Evolutionary conservation across 2,329 filamentous ascomycete genomes (phyloP).

Genomic region (Trichoderma sp.): DNA sequence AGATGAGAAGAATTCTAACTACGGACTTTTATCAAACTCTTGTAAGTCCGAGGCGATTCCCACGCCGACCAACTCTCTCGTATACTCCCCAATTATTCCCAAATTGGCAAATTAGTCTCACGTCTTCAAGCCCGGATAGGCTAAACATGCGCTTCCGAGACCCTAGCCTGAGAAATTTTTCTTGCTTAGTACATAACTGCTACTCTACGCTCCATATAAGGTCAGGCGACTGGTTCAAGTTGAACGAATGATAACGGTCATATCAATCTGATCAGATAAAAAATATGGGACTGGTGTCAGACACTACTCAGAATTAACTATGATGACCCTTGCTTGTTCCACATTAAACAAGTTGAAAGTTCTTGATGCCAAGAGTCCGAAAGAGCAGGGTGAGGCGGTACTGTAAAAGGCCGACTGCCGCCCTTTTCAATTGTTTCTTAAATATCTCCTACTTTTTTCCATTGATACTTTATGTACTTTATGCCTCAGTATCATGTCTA

Average conservation of each 20-base stretch:
- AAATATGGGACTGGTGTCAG: background rate
- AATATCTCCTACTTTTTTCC: background rate
- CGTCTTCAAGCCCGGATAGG: background rate
- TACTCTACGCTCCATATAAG: background rate
- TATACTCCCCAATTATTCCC: background rate
- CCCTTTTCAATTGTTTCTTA: background rate
- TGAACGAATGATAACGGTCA: background rate
- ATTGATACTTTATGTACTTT: background rate
- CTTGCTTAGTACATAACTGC: background rate
- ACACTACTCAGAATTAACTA: background rate
- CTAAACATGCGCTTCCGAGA: background rate
- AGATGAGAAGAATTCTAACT: background rate
- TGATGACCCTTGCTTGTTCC: background rate
- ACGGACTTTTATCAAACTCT: background rate
- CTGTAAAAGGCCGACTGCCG: background rate
- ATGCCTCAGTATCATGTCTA: background rate
- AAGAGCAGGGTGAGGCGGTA: background rate
- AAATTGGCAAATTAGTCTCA: background rate
- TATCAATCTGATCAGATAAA: slow-evolving; percentile 13
- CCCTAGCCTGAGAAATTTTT: background rate
- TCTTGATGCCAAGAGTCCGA: background rate
- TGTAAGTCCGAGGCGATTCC: background rate
- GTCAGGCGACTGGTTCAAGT: background rate
- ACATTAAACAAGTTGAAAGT: background rate
- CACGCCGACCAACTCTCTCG: background rate